A percentile compares a stretch with the other conserved stretches of the same genome.
These are phyloP conservation scores for Gillenia trifoliata DNA, from an alignment of 306 rosid species.

Conservation along the genomic window DNA sequence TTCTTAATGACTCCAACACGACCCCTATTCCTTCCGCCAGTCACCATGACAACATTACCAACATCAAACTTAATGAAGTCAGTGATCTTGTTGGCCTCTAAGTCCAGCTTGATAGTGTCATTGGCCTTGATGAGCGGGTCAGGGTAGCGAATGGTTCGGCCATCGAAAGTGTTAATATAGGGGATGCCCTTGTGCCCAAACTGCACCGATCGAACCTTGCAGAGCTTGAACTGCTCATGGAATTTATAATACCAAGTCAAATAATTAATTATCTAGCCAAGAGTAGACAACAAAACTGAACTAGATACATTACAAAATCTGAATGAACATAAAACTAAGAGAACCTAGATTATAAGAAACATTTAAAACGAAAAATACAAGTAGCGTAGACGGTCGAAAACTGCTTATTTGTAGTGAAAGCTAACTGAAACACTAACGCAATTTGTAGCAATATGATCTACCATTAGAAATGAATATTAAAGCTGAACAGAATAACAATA, in stretches of 20 bases:
- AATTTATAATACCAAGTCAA: not conserved
- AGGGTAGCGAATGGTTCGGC: constrained; percentile 85
- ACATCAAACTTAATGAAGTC: constrained; percentile 87
- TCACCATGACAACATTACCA: constrained; percentile 82
- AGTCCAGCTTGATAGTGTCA: constrained; percentile 76
- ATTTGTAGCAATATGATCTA: not conserved
- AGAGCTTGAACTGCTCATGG: constrained; percentile 69
- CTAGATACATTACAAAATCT: not conserved
- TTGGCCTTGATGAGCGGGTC: constrained; percentile 78
- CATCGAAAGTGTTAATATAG: constrained; percentile 74
- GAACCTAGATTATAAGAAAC: not conserved
- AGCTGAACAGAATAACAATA: too few relatives aligned
- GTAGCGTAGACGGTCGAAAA: not conserved
- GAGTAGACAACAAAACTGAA: not conserved
- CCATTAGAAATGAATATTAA: not conserved
- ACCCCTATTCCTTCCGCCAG: constrained; percentile 81
- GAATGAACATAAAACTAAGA: too few relatives aligned
- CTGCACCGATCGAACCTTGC: constrained; percentile 82
- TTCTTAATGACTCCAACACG: constrained; percentile 83
- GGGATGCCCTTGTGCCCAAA: constrained; percentile 83
- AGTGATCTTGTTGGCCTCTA: constrained; percentile 59
- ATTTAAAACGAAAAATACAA: not conserved
- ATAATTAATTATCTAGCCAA: not conserved
- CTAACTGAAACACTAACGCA: not conserved
- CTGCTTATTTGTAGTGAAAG: not conserved